phyloP scores from a whole-genome alignment of 2,329 filamentous ascomycete genomes.

The Fusarium nematophilum region DNA sequence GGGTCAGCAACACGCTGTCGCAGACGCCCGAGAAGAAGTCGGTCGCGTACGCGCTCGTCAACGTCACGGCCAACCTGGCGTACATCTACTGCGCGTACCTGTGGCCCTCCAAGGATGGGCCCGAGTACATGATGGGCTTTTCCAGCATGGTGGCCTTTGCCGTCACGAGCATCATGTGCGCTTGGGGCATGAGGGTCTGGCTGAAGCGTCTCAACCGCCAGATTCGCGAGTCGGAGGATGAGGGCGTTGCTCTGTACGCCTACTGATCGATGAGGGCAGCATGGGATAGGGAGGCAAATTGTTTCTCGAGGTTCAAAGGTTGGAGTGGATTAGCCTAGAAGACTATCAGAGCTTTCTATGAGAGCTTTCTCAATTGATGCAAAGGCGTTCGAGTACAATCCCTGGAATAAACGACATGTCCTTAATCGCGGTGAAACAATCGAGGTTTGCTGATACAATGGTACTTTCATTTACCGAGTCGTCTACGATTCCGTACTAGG shows the following conservation, averaged over 20 bases:
- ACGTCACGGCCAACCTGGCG: constrained; percentile 28
- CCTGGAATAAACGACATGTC: too few relatives aligned
- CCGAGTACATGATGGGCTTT: constrained; percentile 18
- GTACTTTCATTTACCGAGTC: too few relatives aligned
- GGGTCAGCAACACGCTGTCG: constrained; percentile 52
- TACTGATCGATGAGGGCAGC: constrained; percentile 8
- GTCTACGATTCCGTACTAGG: constrained; percentile 1
- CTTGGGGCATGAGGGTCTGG: constrained; percentile 37
- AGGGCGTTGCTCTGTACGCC: constrained; percentile 14
- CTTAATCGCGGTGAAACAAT: too few relatives aligned
- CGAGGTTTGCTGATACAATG: too few relatives aligned
- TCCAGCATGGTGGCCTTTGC: constrained; percentile 23
- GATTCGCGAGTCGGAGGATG: constrained; percentile 19
- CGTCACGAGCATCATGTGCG: constrained; percentile 30
- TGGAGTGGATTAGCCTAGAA: not conserved
- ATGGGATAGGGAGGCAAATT: too few relatives aligned
- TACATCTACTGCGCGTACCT: constrained; percentile 20
- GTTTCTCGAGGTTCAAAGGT: not conserved
- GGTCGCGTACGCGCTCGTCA: constrained; percentile 52
- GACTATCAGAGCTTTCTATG: too few relatives aligned
- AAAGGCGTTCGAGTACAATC: too few relatives aligned
- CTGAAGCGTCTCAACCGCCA: constrained; percentile 30
- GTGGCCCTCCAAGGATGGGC: constrained; percentile 10
- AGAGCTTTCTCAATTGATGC: too few relatives aligned
- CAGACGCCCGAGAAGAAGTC: constrained; percentile 58